These are phyloP conservation scores for Quercus variabilis DNA, from an alignment of 306 rosid species.

Conservation along the genomic window DNA sequence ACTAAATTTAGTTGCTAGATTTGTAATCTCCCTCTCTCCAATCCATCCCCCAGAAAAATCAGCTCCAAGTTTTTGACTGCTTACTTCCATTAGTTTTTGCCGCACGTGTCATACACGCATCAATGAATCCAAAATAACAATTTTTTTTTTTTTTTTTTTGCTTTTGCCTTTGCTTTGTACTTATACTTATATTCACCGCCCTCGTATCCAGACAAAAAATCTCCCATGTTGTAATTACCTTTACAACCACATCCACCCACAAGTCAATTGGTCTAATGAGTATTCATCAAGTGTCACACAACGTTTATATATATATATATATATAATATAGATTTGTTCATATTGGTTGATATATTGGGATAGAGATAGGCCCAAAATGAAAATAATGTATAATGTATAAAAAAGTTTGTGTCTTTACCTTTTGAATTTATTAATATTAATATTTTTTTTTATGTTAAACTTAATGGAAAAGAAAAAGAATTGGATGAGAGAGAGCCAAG, in stretches of 20 bases:
- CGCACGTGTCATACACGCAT: not conserved
- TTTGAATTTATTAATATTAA: not conserved
- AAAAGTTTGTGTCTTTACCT: too few species aligned
- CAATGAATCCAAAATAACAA: not conserved
- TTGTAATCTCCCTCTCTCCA: not conserved
- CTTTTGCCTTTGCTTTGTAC: too few species aligned
- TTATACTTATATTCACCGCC: not conserved
- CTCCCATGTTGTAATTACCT: not conserved
- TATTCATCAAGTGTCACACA: too few species aligned
- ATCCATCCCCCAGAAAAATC: not conserved
- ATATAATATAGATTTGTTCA: too few species aligned
- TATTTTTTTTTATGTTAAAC: not conserved
- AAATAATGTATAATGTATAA: too few species aligned
- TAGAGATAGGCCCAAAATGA: too few species aligned
- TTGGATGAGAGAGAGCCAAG: constrained; percentile 3
- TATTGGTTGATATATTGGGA: not conserved
- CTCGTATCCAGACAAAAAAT: not conserved
- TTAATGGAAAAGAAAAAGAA: not conserved
- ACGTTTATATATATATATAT: too few species aligned
- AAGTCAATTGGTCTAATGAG: not conserved
- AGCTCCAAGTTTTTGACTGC: constrained; percentile 13
- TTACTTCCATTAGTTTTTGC: not conserved
- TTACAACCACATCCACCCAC: not conserved
- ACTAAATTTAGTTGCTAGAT: not conserved
- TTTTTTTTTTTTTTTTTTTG: not conserved